These are phyloP conservation scores for Globisporangium camurandrum DNA, from an alignment of 352 stramenopile genomes.

Conservation along the genomic window DNA sequence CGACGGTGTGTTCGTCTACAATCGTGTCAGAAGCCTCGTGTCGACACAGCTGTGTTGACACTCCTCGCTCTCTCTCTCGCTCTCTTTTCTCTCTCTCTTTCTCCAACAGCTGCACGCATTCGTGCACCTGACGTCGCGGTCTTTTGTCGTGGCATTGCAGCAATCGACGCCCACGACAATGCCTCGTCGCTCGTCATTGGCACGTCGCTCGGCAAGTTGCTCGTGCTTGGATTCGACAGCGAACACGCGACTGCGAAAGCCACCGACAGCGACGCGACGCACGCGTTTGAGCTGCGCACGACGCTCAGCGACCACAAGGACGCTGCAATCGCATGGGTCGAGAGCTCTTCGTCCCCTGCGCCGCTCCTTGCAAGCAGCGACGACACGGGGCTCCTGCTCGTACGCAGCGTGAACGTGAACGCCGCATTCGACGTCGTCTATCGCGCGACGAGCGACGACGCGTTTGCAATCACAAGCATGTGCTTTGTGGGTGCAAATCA, in stretches of 20 bases:
- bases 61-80: background rate
- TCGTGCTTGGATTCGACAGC: slow-evolving; percentile 51
- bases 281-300: slow-evolving; percentile 57
- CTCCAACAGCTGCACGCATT: background rate
- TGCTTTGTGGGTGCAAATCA: slow-evolving; percentile 45
- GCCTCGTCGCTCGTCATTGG: slow-evolving; percentile 38
- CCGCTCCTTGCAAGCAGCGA: slow-evolving; percentile 49
- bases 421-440: slow-evolving; percentile 59
- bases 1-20: slow-evolving; percentile 25
- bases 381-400: slow-evolving; percentile 44
- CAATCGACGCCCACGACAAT: slow-evolving; percentile 42
- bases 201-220: slow-evolving; percentile 47
- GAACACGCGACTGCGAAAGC: slow-evolving; percentile 39
- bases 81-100: background rate
- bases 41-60: too few relatives aligned
- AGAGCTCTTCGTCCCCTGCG: slow-evolving; percentile 25
- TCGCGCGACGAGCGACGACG: slow-evolving; percentile 29
- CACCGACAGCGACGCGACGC: slow-evolving; percentile 15
- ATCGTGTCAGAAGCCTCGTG: too few relatives aligned
- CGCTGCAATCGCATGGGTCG: slow-evolving; percentile 47
- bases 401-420: slow-evolving; percentile 39
- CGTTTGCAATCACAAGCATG: slow-evolving; percentile 41
- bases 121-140: slow-evolving; percentile 23
- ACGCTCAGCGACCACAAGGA: slow-evolving; percentile 47
- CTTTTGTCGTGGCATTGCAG: slow-evolving; percentile 59